Conservation (phyloP, 441 rosid genomes). For the Cnidoscolus chayamansa region DNA sequence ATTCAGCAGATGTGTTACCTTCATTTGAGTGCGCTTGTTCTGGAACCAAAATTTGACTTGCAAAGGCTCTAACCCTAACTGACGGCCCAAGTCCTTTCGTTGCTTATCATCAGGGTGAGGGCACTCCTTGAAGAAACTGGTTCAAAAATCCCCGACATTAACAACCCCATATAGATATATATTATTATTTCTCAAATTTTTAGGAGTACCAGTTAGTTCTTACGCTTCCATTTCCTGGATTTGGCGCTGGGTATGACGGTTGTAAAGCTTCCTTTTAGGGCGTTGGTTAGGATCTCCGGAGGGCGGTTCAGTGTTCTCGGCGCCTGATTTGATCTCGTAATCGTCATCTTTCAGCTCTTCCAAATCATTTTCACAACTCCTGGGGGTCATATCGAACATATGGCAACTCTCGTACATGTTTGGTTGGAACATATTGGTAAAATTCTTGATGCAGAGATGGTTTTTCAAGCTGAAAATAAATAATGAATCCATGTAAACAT, state of each 20-base stretch:
- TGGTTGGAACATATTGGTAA: constrained; percentile 56
- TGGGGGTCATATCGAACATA: constrained; percentile 64
- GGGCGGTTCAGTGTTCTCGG: constrained; percentile 59
- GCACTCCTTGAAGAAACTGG: constrained; percentile 83
- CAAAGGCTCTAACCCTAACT: constrained; percentile 75
- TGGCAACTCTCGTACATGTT: constrained; percentile 67
- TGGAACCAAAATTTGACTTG: constrained; percentile 99
- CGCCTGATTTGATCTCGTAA: constrained; percentile 71
- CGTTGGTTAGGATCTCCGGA: constrained; percentile 73
- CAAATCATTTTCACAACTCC: constrained; percentile 62
- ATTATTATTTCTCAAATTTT: neutral
- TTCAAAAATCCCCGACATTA: neutral
- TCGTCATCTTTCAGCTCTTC: constrained; percentile 68
- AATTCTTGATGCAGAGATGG: neutral
- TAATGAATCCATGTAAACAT: neutral
- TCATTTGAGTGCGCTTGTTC: constrained; percentile 97
- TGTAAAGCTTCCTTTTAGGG: constrained; percentile 84
- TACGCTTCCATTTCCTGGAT: constrained; percentile 96
- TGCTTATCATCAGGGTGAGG: constrained; percentile 99
- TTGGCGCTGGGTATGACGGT: constrained; percentile 94
- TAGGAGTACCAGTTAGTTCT: constrained; percentile 13
- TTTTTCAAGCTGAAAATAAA: neutral
- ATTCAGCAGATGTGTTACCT: constrained; percentile 42
- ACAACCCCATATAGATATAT: neutral
- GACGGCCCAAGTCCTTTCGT: constrained; percentile 80